A percentile compares a stretch with the other conserved stretches of the same genome.
Evolutionary conservation across 768 basidiomycete species (phyloP).

Genomic region (Termitomyces eurrhizus): DNA sequence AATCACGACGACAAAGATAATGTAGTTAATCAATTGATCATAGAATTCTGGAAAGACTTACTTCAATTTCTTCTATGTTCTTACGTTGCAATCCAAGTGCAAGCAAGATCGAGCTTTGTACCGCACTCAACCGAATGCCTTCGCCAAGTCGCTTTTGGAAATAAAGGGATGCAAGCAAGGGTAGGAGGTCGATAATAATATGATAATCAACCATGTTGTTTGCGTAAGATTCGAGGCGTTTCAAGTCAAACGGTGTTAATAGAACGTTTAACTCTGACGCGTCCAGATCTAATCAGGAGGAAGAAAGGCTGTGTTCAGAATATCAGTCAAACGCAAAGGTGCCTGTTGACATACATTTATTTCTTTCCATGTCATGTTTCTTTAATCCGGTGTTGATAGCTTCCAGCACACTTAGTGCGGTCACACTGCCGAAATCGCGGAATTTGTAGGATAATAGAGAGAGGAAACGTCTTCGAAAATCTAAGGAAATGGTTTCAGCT

Average conservation of each 20-base stretch:
- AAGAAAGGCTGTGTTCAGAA: background rate
- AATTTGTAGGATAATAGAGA: slow-evolving; percentile 90
- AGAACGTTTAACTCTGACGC: slow-evolving; percentile 48
- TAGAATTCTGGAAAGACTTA: slow-evolving; percentile 24
- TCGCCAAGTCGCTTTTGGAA: slow-evolving; percentile 72
- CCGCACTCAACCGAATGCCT: slow-evolving; percentile 70
- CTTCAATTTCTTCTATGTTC: slow-evolving; percentile 85
- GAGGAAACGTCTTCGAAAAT: slow-evolving; percentile 90
- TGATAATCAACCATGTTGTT: slow-evolving; percentile 97
- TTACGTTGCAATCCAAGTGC: slow-evolving; percentile 90
- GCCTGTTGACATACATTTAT: slow-evolving; percentile 28
- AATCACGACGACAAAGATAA: slow-evolving; percentile 1
- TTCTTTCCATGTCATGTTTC: slow-evolving; percentile 33
- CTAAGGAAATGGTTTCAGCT: slow-evolving; percentile 33
- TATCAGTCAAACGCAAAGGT: background rate
- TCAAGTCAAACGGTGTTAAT: slow-evolving; percentile 90
- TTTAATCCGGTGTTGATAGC: slow-evolving; percentile 68
- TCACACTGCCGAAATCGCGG: slow-evolving; percentile 87
- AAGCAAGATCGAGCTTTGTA: slow-evolving; percentile 89
- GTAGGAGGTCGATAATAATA: slow-evolving; percentile 89
- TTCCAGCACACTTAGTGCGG: slow-evolving; percentile 84
- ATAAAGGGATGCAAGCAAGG: slow-evolving; percentile 74
- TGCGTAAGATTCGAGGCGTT: slow-evolving; percentile 92
- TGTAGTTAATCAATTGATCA: background rate
- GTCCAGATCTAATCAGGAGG: slow-evolving; percentile 24